Conservation (phyloP, 352 stramenopile genomes). For the Lagenidium giganteum region DNA sequence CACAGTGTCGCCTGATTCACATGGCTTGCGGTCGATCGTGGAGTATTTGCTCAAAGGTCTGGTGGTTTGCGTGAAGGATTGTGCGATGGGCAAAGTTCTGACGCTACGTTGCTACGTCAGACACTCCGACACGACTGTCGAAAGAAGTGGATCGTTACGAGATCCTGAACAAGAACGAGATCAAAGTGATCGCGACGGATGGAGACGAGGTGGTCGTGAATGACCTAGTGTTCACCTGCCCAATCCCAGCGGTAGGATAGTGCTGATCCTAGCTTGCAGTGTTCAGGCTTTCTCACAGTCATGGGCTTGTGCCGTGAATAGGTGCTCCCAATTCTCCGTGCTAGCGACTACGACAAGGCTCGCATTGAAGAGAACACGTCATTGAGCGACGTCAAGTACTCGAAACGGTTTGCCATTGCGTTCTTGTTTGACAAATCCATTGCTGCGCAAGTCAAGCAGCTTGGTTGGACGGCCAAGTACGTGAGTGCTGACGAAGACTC, state of each 20-base stretch:
- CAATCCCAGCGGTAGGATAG: slow-evolving; percentile 37
- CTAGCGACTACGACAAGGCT: too few relatives aligned
- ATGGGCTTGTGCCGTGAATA: too few relatives aligned
- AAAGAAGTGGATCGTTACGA: slow-evolving; percentile 46
- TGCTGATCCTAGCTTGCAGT: neutral
- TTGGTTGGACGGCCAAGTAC: slow-evolving; percentile 68
- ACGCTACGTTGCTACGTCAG: slow-evolving; percentile 17
- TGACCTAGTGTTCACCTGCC: slow-evolving; percentile 66
- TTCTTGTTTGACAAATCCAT: slow-evolving; percentile 54
- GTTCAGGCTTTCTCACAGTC: too few relatives aligned
- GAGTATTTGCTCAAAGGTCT: slow-evolving; percentile 42
- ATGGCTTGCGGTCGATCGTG: slow-evolving; percentile 54
- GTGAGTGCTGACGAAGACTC: slow-evolving; percentile 43
- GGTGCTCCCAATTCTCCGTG: too few relatives aligned
- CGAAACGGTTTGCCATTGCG: slow-evolving; percentile 59
- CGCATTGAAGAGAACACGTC: too few relatives aligned
- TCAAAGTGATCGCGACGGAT: slow-evolving; percentile 35
- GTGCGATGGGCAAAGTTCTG: neutral
- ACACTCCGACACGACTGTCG: slow-evolving; percentile 31
- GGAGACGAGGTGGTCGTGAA: slow-evolving; percentile 49
- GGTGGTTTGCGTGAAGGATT: neutral
- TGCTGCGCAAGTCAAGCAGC: slow-evolving; percentile 22
- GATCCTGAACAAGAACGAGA: slow-evolving; percentile 35
- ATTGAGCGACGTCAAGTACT: slow-evolving; percentile 36
- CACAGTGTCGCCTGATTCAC: slow-evolving; percentile 26